Percentiles rank a stretch among this genome's conserved stretches.
Conservation (phyloP, 1,139 yeast species). For the Protomyces arabidopsidicola region DNA sequence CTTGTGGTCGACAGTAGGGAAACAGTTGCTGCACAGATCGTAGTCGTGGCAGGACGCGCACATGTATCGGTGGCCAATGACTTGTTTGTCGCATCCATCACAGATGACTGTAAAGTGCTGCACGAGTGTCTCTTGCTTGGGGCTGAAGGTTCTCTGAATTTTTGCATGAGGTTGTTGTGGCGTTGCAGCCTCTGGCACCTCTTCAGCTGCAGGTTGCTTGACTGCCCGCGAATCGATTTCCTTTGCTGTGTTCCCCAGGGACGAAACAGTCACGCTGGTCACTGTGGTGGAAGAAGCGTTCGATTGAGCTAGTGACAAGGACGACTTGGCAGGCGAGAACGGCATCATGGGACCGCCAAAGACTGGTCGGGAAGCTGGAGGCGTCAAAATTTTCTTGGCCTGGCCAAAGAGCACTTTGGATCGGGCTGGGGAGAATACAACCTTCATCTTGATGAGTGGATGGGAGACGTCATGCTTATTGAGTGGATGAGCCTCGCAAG, state of each 20-base stretch:
- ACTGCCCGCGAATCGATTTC: background rate
- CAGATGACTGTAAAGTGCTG: conserved; percentile 25
- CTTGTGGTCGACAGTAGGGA: conserved; percentile 5
- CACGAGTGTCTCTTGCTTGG: background rate
- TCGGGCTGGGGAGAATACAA: background rate
- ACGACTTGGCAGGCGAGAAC: background rate
- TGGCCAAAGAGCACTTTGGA: background rate
- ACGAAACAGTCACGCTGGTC: background rate
- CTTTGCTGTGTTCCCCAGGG: background rate
- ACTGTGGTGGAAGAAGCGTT: background rate
- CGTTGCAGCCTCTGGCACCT: background rate
- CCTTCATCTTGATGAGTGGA: conserved; percentile 35
- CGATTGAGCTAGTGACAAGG: background rate
- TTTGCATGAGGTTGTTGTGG: background rate
- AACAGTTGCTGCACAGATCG: conserved; percentile 48
- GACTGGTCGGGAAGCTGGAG: conserved; percentile 8
- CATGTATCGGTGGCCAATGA: conserved; percentile 45
- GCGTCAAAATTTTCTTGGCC: too few relatives aligned
- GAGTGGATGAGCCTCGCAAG: conserved; percentile 42
- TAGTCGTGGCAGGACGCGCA: conserved; percentile 48
- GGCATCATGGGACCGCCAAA: background rate
- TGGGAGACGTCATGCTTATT: conserved; percentile 34
- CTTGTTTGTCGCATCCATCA: conserved; percentile 30
- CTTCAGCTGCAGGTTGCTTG: background rate
- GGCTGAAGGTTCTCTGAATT: background rate